A percentile compares a stretch with the other conserved stretches of the same genome.
Evolutionary conservation across 805 yeast species (phyloP).

Genomic region (Myxozyma kluyveri): DNA sequence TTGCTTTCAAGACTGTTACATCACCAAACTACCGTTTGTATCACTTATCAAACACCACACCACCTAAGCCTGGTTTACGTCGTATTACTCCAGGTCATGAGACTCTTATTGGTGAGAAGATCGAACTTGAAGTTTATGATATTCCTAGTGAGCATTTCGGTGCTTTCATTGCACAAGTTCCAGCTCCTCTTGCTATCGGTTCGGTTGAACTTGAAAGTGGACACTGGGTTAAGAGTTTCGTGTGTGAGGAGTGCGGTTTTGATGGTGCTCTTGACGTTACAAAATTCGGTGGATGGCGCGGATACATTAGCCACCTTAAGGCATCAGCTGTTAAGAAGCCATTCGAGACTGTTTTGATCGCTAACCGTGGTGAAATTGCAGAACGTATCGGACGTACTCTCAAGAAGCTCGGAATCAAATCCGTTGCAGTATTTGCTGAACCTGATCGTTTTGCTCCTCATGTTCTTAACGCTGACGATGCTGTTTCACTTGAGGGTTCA

Average conservation of each 20-base stretch:
- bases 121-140: slow-evolving; percentile 78
- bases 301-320: slow-evolving; percentile 51
- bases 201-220: slow-evolving; percentile 81
- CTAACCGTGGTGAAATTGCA: slow-evolving; percentile 97
- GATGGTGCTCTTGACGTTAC: slow-evolving; percentile 78
- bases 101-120: slow-evolving; percentile 39
- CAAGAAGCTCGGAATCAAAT: slow-evolving; percentile 69
- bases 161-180: slow-evolving; percentile 79
- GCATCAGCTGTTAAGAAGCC: slow-evolving; percentile 36
- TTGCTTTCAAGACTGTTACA: slow-evolving; percentile 65
- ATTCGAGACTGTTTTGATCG: slow-evolving; percentile 64
- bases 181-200: slow-evolving; percentile 94
- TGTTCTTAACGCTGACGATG: slow-evolving; percentile 75
- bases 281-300: slow-evolving; percentile 83
- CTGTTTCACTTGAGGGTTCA: slow-evolving; percentile 73
- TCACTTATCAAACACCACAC: slow-evolving; percentile 71
- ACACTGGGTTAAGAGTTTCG: slow-evolving; percentile 84
- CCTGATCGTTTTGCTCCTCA: slow-evolving; percentile 87
- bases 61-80: slow-evolving; percentile 91
- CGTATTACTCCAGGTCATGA: slow-evolving; percentile 39
- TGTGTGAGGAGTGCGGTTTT: slow-evolving; percentile 91
- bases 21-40: slow-evolving; percentile 69
- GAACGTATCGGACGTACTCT: slow-evolving; percentile 88
- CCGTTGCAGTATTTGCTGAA: slow-evolving; percentile 89
- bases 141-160: slow-evolving; percentile 79